phyloP scores from a whole-genome alignment of 2,329 filamentous ascomycete species.

The Cucurbitaria berberidis region DNA sequence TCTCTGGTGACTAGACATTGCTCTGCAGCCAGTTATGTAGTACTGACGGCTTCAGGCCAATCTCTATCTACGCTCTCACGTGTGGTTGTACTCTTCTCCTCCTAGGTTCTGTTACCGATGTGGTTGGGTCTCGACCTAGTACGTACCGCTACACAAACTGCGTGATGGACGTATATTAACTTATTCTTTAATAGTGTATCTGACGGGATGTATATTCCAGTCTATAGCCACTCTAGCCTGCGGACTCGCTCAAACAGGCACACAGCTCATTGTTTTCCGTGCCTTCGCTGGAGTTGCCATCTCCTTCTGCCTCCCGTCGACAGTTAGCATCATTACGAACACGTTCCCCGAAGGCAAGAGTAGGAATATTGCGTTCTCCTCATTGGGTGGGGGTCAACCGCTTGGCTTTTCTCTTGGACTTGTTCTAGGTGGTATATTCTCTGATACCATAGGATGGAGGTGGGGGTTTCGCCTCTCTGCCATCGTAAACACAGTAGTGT shows the following conservation, averaged over 20 bases:
- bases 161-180: background rate
- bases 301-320: slow-evolving; percentile 57
- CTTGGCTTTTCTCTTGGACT: slow-evolving; percentile 60
- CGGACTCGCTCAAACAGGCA: slow-evolving; percentile 44
- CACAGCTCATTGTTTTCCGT: slow-evolving; percentile 57
- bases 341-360: slow-evolving; percentile 55
- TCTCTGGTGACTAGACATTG: slow-evolving; percentile 27
- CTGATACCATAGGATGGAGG: slow-evolving; percentile 59
- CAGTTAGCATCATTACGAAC: slow-evolving; percentile 57
- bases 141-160: background rate
- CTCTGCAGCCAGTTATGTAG: background rate
- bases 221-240: slow-evolving; percentile 55
- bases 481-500: slow-evolving; percentile 51
- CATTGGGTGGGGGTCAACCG: slow-evolving; percentile 58
- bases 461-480: slow-evolving; percentile 59
- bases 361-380: slow-evolving; percentile 60
- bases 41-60: slow-evolving; percentile 36
- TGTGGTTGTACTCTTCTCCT: slow-evolving; percentile 59
- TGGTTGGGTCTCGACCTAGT: slow-evolving; percentile 54
- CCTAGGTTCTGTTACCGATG: slow-evolving; percentile 59
- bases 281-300: slow-evolving; percentile 55
- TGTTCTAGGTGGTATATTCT: slow-evolving; percentile 58
- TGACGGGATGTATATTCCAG: slow-evolving; percentile 55
- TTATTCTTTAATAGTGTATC: slow-evolving; percentile 42
- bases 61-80: slow-evolving; percentile 51